Evolutionary conservation across 495 filamentous ascomycete species (phyloP), one percentile per base, ranked within the genome.

Genomic region (Xylaria flabelliformis): DNA sequence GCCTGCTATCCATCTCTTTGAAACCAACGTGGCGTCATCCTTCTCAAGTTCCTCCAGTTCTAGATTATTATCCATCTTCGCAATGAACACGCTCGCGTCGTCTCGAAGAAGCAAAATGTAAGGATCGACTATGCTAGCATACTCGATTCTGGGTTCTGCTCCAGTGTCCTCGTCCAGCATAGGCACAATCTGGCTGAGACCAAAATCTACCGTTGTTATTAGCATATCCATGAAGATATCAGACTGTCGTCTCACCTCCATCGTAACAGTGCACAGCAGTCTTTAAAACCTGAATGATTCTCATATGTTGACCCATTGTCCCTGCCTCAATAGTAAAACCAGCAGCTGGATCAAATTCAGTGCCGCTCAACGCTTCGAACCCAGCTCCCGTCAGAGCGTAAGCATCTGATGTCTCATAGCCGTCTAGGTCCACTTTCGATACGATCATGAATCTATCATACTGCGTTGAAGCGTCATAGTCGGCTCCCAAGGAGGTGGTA

Each of bases 261-360:
- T 98, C 94, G 76, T 97, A 98, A 69, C 89, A 93, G 58, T 94
- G 86, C 17, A 99, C 89, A 74, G 98, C 94, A 39, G 89, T 92
- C 72, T 88, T 91, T 46, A 97, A 83, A 19, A 97, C 89, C 77
- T 98, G 96, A 17, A 98, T 89, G 59, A 98, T 89, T 63, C 93
- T 88, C 70, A 85, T 92, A 44, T 90, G 90, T 61, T 86, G 87
- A 10, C 91, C 92, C 72, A 98, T 87, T 8, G 89, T 90, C 41
- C 92, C 92, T 36, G 94, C 90, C 71, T 97, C 91, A 67, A 98
- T 84, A 0, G 95, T 97, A 48, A 89, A 85, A 46, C 94, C 94
- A 64, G 90, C 91, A 74, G 95, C 95, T 7, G 91, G 88, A 71
- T 98, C 97, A 78, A 98, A 97, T 64, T 98, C 96, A 0, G 93